Percentiles rank a stretch among this genome's conserved stretches.
These are phyloP conservation scores for Syzygium aqueum DNA, from an alignment of 345 rosid species.

Conservation along the genomic window DNA sequence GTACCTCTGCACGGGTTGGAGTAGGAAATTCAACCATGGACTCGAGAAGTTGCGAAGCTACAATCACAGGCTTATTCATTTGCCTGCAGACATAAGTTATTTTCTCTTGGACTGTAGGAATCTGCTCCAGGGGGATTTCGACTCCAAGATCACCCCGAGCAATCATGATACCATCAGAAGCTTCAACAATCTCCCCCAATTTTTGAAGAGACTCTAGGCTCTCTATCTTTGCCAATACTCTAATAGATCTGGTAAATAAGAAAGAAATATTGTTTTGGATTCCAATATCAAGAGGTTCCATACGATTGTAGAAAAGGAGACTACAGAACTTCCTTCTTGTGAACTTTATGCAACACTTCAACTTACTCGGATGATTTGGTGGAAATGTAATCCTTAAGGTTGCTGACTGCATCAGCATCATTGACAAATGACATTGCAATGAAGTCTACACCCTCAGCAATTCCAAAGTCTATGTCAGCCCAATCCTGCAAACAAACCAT, in stretches of 20 bases:
- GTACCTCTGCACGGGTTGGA: constrained; percentile 77
- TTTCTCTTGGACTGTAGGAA: constrained; percentile 55
- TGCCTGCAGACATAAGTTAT: constrained; percentile 41
- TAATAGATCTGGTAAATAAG: constrained; percentile 27
- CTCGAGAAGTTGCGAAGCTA: constrained; percentile 75
- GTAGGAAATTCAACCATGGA: constrained; percentile 76
- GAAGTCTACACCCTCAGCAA: constrained; percentile 57
- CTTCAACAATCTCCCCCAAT: constrained; percentile 47
- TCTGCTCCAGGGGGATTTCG: constrained; percentile 65
- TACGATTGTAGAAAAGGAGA: neutral
- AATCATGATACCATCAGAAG: constrained; percentile 70
- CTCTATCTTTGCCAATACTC: constrained; percentile 68
- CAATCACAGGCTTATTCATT: constrained; percentile 64
- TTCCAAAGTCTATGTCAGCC: constrained; percentile 55
- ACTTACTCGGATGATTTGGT: constrained; percentile 47
- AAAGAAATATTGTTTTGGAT: neutral
- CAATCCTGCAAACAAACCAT: constrained; percentile 36
- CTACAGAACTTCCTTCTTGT: neutral
- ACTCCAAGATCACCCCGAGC: constrained; percentile 81
- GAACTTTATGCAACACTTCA: neutral
- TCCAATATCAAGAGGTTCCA: neutral
- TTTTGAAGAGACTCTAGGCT: constrained; percentile 55
- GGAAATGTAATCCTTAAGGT: constrained; percentile 43
- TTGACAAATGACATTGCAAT: constrained; percentile 59
- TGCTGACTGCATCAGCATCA: constrained; percentile 36